Percentiles rank a stretch among this genome's conserved stretches.
phyloP scores from a whole-genome alignment of 495 filamentous ascomycete genomes.

The Viridothelium virens region DNA sequence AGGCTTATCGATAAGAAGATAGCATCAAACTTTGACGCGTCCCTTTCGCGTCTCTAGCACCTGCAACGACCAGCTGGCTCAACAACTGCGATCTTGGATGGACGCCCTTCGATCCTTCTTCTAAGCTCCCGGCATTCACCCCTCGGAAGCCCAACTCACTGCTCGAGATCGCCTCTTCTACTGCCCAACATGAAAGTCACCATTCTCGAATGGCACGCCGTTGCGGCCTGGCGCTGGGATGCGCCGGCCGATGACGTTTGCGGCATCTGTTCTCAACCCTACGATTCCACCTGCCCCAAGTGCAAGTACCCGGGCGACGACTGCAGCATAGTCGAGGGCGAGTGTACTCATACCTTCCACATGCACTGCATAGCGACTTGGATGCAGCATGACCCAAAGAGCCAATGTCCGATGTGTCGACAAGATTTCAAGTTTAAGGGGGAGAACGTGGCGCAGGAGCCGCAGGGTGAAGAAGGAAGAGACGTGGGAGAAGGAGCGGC shows the following conservation, averaged over 20 bases:
- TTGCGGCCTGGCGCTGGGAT: conserved; percentile 96
- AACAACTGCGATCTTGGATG: no score
- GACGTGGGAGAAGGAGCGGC: not conserved
- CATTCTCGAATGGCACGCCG: conserved; percentile 84
- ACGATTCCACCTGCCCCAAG: conserved; percentile 93
- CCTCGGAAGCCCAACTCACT: not conserved
- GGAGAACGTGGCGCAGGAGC: not conserved
- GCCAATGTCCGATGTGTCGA: conserved; percentile 94
- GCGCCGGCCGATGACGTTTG: conserved; percentile 97
- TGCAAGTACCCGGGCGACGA: conserved; percentile 98
- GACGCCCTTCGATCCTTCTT: not conserved
- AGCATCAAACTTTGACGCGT: not conserved
- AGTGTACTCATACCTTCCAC: conserved; percentile 95
- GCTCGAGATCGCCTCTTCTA: not conserved
- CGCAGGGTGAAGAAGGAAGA: not conserved
- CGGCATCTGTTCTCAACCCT: conserved; percentile 96
- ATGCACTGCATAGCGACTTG: conserved; percentile 97
- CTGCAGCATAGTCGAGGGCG: conserved; percentile 85
- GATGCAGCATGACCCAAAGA: conserved; percentile 91
- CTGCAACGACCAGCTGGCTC: no score
- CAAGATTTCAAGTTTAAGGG: conserved; percentile 39
- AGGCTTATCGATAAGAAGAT: not conserved
- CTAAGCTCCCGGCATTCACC: not conserved
- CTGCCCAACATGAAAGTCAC: conserved; percentile 72
- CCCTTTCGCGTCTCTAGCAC: not conserved